phyloP scores from a whole-genome alignment of 257 asterid species.

The Gentiana macrophylla region DNA sequence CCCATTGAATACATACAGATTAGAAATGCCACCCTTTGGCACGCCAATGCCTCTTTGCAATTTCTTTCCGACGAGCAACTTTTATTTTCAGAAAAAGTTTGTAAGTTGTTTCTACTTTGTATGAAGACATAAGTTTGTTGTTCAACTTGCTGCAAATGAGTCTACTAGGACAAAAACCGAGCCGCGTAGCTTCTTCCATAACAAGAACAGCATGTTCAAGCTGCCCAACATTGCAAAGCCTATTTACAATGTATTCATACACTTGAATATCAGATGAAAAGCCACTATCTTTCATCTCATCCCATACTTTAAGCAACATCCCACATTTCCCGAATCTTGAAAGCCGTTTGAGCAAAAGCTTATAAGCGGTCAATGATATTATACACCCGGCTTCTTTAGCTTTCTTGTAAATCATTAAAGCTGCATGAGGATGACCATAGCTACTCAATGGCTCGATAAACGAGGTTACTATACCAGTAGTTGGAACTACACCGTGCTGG shows the following conservation, averaged over 20 bases:
- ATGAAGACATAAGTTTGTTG: constrained; percentile 55
- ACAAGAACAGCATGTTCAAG: constrained; percentile 63
- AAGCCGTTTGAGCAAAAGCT: constrained; percentile 64
- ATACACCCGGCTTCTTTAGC: constrained; percentile 64
- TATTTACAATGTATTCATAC: constrained; percentile 61
- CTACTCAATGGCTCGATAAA: constrained; percentile 61
- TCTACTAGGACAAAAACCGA: constrained; percentile 64
- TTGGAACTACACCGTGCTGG: constrained; percentile 45
- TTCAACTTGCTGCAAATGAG: constrained; percentile 70
- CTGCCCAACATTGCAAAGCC: constrained; percentile 74
- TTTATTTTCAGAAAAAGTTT: constrained; percentile 59
- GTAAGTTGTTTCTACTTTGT: constrained; percentile 67
- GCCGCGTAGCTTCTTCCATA: constrained; percentile 59
- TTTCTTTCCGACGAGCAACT: constrained; percentile 52
- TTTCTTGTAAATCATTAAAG: constrained; percentile 64
- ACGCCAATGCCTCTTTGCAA: constrained; percentile 71
- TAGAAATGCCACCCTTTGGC: constrained; percentile 92
- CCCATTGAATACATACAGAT: too few species aligned
- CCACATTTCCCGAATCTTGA: constrained; percentile 89
- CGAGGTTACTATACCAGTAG: constrained; percentile 53
- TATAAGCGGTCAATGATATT: constrained; percentile 57
- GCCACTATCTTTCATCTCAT: constrained; percentile 76
- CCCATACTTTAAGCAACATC: constrained; percentile 57
- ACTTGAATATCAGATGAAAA: constrained; percentile 63
- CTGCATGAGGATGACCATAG: constrained; percentile 96